These are phyloP conservation scores for Alternaria dauci DNA, from an alignment of 2,329 filamentous ascomycete genomes.

Conservation along the genomic window DNA sequence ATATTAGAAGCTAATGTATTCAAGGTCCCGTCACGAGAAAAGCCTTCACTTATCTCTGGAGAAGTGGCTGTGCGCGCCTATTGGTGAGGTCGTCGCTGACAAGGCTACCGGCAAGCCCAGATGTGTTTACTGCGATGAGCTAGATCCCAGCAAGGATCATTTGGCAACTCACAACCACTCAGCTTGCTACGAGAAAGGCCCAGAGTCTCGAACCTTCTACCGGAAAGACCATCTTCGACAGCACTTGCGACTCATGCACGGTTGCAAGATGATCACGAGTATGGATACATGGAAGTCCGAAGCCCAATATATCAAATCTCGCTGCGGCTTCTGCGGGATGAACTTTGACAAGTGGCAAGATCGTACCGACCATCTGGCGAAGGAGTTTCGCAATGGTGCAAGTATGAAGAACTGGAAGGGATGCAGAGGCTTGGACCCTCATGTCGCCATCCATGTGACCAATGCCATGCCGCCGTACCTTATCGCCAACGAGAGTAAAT, in stretches of 20 bases:
- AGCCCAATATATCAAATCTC: conserved; percentile 62
- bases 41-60: conserved; percentile 51
- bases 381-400: conserved; percentile 63
- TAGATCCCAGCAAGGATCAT: conserved; percentile 64
- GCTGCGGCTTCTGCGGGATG: conserved; percentile 63
- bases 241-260: conserved; percentile 68
- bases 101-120: conserved; percentile 64
- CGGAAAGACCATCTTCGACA: conserved; percentile 70
- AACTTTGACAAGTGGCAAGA: conserved; percentile 61
- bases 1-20: conserved; percentile 20
- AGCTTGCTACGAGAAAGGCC: conserved; percentile 71
- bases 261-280: conserved; percentile 66
- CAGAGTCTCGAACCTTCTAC: conserved; percentile 70
- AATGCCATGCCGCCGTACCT: conserved; percentile 63
- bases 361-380: conserved; percentile 62
- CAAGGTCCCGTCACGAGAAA: conserved; percentile 53
- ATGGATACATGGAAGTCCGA: conserved; percentile 72
- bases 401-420: conserved; percentile 65
- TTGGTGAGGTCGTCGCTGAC: conserved; percentile 64
- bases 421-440: conserved; percentile 61
- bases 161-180: conserved; percentile 67
- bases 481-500: conserved; percentile 58
- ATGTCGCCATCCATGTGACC: conserved; percentile 58
- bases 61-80: conserved; percentile 64
- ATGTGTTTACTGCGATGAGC: conserved; percentile 67